Conservation (phyloP, 352 stramenopile genomes). For the Globisporangium cederbergense region DNA sequence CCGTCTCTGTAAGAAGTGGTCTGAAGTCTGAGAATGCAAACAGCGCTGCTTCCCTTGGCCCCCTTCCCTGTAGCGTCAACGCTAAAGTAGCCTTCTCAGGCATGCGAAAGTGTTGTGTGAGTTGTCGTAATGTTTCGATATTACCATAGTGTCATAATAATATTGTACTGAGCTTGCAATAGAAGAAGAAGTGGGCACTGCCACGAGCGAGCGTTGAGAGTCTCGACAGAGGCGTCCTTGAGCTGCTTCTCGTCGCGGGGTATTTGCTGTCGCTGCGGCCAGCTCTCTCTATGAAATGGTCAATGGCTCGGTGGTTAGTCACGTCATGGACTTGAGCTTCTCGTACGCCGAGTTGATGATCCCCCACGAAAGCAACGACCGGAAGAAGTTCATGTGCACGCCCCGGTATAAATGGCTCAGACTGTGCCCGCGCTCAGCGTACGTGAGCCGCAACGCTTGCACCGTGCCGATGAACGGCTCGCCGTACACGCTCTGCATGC, state of each 20-base stretch:
- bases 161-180: constrained; percentile 8
- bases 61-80: too few relatives aligned
- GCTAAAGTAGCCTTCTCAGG: too few relatives aligned
- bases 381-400: constrained; percentile 88
- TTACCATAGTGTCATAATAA: constrained; percentile 10
- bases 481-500: constrained; percentile 81
- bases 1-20: too few relatives aligned
- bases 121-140: constrained; percentile 2
- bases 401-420: constrained; percentile 74
- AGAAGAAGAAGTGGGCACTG: background rate
- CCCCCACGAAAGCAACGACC: constrained; percentile 84
- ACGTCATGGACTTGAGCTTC: constrained; percentile 78
- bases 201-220: too few relatives aligned
- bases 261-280: background rate
- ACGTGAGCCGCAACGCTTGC: constrained; percentile 65
- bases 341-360: constrained; percentile 91
- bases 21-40: too few relatives aligned
- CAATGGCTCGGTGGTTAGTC: constrained; percentile 4
- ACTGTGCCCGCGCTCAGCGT: constrained; percentile 62
- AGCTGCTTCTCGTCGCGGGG: background rate
- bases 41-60: too few relatives aligned
- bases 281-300: constrained; percentile 1
- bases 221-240: background rate
- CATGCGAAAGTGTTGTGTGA: background rate
- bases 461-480: constrained; percentile 52